Conservation (phyloP, 2,329 filamentous ascomycete genomes). For the Alternaria brassicicola region DNA sequence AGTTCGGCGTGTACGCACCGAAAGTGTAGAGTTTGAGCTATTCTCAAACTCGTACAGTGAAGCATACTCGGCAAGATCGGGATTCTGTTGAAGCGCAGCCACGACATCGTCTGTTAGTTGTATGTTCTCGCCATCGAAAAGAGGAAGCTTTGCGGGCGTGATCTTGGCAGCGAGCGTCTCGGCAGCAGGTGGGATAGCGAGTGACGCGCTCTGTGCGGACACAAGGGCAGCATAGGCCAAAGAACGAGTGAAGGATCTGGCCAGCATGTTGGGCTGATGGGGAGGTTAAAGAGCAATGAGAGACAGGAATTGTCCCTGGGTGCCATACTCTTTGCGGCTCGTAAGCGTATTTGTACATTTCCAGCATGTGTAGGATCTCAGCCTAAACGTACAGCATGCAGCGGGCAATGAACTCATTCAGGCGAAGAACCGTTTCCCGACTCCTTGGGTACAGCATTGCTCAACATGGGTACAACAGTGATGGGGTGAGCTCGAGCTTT, state of each 20-base stretch:
- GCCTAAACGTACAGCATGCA: background rate
- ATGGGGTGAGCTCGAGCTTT: background rate
- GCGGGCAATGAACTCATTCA: background rate
- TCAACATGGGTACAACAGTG: background rate
- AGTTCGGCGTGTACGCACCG: conserved; percentile 13
- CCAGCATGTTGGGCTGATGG: conserved; percentile 22
- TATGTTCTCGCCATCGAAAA: conserved; percentile 30
- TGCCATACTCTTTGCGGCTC: background rate
- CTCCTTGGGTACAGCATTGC: background rate
- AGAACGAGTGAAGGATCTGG: conserved; percentile 17
- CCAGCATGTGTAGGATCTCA: background rate
- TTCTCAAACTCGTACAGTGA: conserved; percentile 48
- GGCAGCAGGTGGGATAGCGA: conserved; percentile 32
- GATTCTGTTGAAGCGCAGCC: conserved; percentile 22
- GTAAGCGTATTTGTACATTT: background rate
- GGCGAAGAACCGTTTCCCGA: background rate
- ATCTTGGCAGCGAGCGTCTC: conserved; percentile 27
- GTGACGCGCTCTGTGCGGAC: conserved; percentile 26
- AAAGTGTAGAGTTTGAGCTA: conserved; percentile 16
- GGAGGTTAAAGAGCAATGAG: background rate
- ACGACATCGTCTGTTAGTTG: conserved; percentile 37
- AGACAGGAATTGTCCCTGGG: background rate
- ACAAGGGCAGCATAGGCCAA: conserved; percentile 22
- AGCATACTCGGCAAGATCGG: conserved; percentile 27
- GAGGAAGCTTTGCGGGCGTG: conserved; percentile 27